Percentiles rank a stretch among this genome's conserved stretches.
phyloP scores from a whole-genome alignment of 768 basidiomycete species.

The Kwoniella pini region DNA sequence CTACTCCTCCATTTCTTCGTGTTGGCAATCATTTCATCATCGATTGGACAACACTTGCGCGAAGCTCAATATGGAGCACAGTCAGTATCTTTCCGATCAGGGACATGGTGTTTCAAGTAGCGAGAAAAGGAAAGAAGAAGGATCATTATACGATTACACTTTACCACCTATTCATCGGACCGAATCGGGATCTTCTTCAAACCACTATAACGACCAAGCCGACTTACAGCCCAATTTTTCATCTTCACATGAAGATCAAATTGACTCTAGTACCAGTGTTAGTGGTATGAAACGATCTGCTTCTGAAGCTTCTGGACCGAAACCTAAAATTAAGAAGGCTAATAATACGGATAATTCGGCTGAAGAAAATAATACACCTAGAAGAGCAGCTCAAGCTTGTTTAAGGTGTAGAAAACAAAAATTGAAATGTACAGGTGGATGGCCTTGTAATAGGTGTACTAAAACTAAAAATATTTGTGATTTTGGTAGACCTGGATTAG shows the following conservation, averaged over 20 bases:
- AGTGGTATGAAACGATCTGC: neutral
- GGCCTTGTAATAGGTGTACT: constrained; percentile 32
- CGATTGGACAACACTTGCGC: too few relatives aligned
- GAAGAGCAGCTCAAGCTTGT: constrained; percentile 35
- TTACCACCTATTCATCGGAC: constrained; percentile 9
- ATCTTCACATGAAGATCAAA: neutral
- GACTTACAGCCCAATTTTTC: neutral
- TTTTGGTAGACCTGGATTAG: constrained; percentile 23
- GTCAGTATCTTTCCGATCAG: neutral
- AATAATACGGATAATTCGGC: neutral
- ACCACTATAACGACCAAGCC: neutral
- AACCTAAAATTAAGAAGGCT: neutral
- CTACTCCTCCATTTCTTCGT: too few relatives aligned
- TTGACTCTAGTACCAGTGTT: neutral
- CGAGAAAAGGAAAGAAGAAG: neutral
- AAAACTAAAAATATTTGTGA: constrained; percentile 28
- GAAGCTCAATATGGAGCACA: constrained; percentile 2
- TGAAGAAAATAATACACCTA: neutral
- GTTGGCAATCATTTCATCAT: too few relatives aligned
- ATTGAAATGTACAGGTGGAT: constrained; percentile 37
- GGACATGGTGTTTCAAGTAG: neutral
- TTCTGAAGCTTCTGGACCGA: neutral
- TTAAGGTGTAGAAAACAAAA: constrained; percentile 35
- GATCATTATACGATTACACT: constrained; percentile 2
- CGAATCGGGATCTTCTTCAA: constrained; percentile 4